These are phyloP conservation scores for Aspergillus funiculosus DNA, from an alignment of 495 filamentous ascomycete genomes.

Conservation along the genomic window DNA sequence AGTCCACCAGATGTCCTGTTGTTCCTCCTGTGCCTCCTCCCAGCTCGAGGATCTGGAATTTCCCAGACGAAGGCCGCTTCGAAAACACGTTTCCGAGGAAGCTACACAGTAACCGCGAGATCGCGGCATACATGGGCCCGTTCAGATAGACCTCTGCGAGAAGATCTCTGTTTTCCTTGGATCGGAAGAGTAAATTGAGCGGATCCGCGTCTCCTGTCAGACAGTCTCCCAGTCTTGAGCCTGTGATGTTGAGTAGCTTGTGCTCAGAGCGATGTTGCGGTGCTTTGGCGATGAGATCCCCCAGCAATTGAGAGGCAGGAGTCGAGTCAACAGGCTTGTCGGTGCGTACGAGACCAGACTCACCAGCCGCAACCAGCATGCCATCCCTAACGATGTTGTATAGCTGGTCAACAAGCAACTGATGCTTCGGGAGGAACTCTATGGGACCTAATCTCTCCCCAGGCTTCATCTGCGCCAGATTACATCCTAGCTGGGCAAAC, in stretches of 20 bases:
- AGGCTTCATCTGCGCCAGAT: constrained; percentile 18
- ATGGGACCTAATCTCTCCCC: not conserved
- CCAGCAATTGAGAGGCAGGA: not conserved
- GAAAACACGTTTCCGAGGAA: constrained; percentile 8
- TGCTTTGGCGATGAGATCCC: constrained; percentile 2
- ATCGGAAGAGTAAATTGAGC: constrained; percentile 28
- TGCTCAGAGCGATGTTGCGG: constrained; percentile 27
- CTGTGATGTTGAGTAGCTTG: constrained; percentile 23
- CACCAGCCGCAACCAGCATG: not conserved
- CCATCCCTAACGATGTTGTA: not conserved
- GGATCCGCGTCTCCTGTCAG: constrained; percentile 28
- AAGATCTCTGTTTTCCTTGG: constrained; percentile 19
- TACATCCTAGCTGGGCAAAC: constrained; percentile 36
- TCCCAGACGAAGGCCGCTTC: not conserved
- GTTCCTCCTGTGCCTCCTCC: constrained; percentile 33
- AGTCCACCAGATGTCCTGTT: not conserved
- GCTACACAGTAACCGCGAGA: not conserved
- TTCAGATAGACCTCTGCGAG: constrained; percentile 28
- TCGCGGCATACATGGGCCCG: constrained; percentile 21
- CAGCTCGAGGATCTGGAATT: constrained; percentile 36
- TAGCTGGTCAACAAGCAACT: not conserved
- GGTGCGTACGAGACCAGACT: not conserved
- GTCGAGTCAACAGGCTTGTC: not conserved
- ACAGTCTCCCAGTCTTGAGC: constrained; percentile 13
- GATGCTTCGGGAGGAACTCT: not conserved